A percentile compares a stretch with the other conserved stretches of the same genome.
These are phyloP conservation scores for Cercospora sojina DNA, from an alignment of 2,329 filamentous ascomycete genomes.

Conservation along the genomic window DNA sequence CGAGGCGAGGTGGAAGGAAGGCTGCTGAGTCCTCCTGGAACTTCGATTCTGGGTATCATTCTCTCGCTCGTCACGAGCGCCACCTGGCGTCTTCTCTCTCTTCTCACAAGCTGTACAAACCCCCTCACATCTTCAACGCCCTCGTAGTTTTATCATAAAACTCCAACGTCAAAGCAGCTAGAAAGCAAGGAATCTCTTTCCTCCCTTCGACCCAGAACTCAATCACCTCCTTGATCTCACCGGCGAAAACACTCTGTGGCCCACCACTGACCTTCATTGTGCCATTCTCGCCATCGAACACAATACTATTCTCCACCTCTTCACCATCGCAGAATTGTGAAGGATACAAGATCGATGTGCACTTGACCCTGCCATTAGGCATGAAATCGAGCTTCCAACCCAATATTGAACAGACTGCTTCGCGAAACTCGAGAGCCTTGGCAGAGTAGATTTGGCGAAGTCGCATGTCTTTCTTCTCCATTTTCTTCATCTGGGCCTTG, in stretches of 20 bases:
- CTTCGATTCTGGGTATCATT: background rate
- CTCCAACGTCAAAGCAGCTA: conserved; percentile 87
- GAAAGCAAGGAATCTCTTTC: conserved; percentile 88
- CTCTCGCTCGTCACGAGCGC: background rate
- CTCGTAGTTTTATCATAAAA: conserved; percentile 71
- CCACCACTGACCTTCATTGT: conserved; percentile 98
- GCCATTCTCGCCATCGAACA: conserved; percentile 89
- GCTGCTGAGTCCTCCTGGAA: background rate
- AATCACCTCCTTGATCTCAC: conserved; percentile 80
- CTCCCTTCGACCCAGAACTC: conserved; percentile 95
- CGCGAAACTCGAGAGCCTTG: conserved; percentile 92
- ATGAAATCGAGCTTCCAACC: conserved; percentile 96
- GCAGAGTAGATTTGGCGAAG: conserved; percentile 90
- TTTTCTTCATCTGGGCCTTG: conserved; percentile 53
- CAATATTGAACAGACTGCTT: conserved; percentile 86
- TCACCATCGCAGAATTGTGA: conserved; percentile 44
- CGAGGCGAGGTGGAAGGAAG: background rate
- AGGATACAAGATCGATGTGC: conserved; percentile 82
- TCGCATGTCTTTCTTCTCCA: conserved; percentile 77
- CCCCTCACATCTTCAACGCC: conserved; percentile 30
- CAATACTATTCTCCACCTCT: conserved; percentile 58
- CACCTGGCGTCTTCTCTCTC: background rate
- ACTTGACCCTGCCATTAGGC: conserved; percentile 92
- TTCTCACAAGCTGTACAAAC: background rate
- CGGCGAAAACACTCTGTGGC: conserved; percentile 79